Conservation (phyloP, 1,139 yeast species). For the Sugiyamaella xylanicola region DNA sequence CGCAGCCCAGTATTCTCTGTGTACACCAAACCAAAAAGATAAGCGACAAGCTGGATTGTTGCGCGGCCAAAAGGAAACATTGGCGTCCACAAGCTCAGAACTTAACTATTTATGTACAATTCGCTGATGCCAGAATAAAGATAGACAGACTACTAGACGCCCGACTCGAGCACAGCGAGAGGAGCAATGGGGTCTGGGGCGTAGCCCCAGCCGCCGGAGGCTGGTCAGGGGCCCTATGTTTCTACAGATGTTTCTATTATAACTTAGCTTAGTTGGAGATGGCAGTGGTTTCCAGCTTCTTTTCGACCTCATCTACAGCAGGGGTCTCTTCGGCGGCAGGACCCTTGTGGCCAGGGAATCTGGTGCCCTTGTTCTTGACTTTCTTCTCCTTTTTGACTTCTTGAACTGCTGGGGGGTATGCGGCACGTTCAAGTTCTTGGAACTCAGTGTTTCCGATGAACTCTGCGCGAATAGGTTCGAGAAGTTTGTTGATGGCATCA, state of each 20-base stretch:
- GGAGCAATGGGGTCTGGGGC: too few relatives aligned
- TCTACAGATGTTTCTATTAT: background rate
- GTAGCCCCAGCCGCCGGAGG: background rate
- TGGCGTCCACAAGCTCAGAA: too few relatives aligned
- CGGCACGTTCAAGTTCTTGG: slow-evolving; percentile 70
- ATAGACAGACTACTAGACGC: too few relatives aligned
- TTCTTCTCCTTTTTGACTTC: slow-evolving; percentile 61
- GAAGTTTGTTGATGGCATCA: slow-evolving; percentile 73
- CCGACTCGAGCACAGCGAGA: too few relatives aligned
- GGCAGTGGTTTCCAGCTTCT: slow-evolving; percentile 38
- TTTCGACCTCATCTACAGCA: slow-evolving; percentile 31
- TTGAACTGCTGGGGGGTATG: slow-evolving; percentile 76
- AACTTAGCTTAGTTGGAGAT: slow-evolving; percentile 9
- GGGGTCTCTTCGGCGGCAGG: slow-evolving; percentile 16
- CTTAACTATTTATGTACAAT: too few relatives aligned
- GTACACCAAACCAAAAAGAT: too few relatives aligned
- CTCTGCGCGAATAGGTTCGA: slow-evolving; percentile 82
- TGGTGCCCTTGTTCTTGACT: slow-evolving; percentile 78
- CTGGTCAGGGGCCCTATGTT: too few relatives aligned
- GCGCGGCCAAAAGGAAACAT: too few relatives aligned
- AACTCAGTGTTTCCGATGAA: slow-evolving; percentile 65
- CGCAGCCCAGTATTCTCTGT: too few relatives aligned
- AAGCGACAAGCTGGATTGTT: too few relatives aligned
- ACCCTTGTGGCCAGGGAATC: slow-evolving; percentile 65
- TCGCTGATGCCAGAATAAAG: too few relatives aligned